Conservation (phyloP, 2,329 filamentous ascomycete species). For the Diaporthe citrichinensis region DNA sequence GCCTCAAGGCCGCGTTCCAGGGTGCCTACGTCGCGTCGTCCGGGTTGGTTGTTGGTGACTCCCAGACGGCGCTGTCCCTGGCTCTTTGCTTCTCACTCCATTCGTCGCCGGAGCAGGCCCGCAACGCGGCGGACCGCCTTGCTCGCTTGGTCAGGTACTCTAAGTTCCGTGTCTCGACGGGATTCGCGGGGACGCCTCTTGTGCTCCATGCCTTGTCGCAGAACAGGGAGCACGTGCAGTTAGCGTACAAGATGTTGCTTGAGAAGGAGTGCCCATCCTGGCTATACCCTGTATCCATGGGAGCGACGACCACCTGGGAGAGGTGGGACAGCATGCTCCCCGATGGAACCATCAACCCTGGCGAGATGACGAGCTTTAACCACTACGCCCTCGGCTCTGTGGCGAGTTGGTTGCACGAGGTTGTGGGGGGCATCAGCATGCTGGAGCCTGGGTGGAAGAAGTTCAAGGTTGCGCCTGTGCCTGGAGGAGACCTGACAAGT, state of each 20-base stretch:
- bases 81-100: slow-evolving; percentile 48
- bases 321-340: slow-evolving; percentile 57
- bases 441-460: slow-evolving; percentile 51
- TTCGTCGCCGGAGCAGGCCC: neutral
- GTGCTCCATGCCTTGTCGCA: slow-evolving; percentile 41
- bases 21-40: slow-evolving; percentile 46
- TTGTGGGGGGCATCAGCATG: slow-evolving; percentile 50
- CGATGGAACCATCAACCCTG: slow-evolving; percentile 54
- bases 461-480: slow-evolving; percentile 48
- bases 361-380: slow-evolving; percentile 58
- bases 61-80: slow-evolving; percentile 49
- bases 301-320: slow-evolving; percentile 58
- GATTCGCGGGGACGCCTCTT: slow-evolving; percentile 41
- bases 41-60: slow-evolving; percentile 45
- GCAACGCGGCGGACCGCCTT: slow-evolving; percentile 35
- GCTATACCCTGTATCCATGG: slow-evolving; percentile 56
- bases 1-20: slow-evolving; percentile 47
- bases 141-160: slow-evolving; percentile 38
- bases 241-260: slow-evolving; percentile 63
- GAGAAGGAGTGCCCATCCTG: slow-evolving; percentile 57
- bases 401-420: slow-evolving; percentile 54
- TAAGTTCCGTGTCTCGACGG: slow-evolving; percentile 35
- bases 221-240: slow-evolving; percentile 47
- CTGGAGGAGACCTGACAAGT: slow-evolving; percentile 46
- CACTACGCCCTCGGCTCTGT: slow-evolving; percentile 58